phyloP scores from a whole-genome alignment of 2,329 filamentous ascomycete genomes.

The Trichophyton schoenleinii region DNA sequence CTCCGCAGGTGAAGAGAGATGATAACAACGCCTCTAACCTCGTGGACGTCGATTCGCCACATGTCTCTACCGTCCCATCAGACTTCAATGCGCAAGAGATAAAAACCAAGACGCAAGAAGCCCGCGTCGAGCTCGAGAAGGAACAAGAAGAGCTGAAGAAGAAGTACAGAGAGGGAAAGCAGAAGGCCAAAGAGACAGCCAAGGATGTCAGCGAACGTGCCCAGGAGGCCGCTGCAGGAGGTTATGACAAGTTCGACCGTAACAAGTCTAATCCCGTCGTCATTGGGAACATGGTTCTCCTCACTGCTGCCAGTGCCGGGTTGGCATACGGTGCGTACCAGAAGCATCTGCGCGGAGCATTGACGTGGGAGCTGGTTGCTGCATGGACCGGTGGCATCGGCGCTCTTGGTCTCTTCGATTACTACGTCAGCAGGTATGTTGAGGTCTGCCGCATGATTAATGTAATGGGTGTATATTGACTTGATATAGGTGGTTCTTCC shows the following conservation, averaged over 20 bases:
- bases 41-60: conserved; percentile 37
- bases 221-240: conserved; percentile 21
- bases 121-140: conserved; percentile 32
- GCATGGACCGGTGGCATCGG: conserved; percentile 33
- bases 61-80: conserved; percentile 32
- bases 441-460: not conserved
- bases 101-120: conserved; percentile 36
- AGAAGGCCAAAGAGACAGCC: conserved; percentile 15
- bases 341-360: conserved; percentile 33
- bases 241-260: conserved; percentile 22
- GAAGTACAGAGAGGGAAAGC: not conserved
- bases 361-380: conserved; percentile 36
- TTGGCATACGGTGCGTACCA: conserved; percentile 38
- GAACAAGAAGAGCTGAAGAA: conserved; percentile 11
- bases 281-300: conserved; percentile 34
- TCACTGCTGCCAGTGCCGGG: conserved; percentile 30
- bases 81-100: conserved; percentile 31
- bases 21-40: conserved; percentile 27
- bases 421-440: conserved; percentile 40
- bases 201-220: conserved; percentile 18
- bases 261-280: conserved; percentile 38
- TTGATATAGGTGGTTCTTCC: conserved; percentile 35
- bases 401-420: conserved; percentile 34
- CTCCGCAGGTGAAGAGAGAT: conserved; percentile 28
- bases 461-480: not conserved